These are phyloP conservation scores for Sisymbrium irio DNA, from an alignment of 345 rosid species.

Conservation along the genomic window DNA sequence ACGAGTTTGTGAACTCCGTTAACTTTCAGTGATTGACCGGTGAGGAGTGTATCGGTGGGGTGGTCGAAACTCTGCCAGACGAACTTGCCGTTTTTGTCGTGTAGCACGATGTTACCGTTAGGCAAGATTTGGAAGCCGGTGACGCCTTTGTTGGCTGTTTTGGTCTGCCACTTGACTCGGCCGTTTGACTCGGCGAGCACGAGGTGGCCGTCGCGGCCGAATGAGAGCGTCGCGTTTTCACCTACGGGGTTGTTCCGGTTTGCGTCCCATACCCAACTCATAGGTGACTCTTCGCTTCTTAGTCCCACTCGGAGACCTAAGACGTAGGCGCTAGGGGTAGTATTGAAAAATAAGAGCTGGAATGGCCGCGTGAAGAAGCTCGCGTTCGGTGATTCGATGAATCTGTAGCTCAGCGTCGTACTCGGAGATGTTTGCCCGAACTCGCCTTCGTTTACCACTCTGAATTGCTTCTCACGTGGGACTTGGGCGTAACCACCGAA, in stretches of 20 bases:
- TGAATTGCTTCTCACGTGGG: conserved; percentile 31
- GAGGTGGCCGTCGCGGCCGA: conserved; percentile 55
- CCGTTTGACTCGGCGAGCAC: conserved; percentile 59
- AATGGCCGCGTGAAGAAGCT: conserved; percentile 33
- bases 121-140: conserved; percentile 44
- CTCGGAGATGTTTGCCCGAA: conserved; percentile 31
- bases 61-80: conserved; percentile 61
- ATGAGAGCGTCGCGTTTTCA: conserved; percentile 50
- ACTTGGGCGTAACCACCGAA: conserved; percentile 29
- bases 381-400: conserved; percentile 21
- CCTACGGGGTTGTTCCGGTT: conserved; percentile 56
- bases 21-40: conserved; percentile 43
- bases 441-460: conserved; percentile 30
- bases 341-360: conserved; percentile 52
- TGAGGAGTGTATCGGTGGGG: conserved; percentile 61
- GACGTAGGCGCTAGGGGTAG: conserved; percentile 56
- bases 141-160: conserved; percentile 67
- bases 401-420: conserved; percentile 38
- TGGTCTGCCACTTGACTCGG: conserved; percentile 57
- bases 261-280: conserved; percentile 73
- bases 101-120: conserved; percentile 62
- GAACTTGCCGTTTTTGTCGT: conserved; percentile 45
- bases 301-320: conserved; percentile 48
- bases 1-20: conserved; percentile 48
- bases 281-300: conserved; percentile 31